Base-by-base conservation (phyloP, 2,329 filamentous ascomycete genomes). In the Ophiostoma sp. region DNA sequence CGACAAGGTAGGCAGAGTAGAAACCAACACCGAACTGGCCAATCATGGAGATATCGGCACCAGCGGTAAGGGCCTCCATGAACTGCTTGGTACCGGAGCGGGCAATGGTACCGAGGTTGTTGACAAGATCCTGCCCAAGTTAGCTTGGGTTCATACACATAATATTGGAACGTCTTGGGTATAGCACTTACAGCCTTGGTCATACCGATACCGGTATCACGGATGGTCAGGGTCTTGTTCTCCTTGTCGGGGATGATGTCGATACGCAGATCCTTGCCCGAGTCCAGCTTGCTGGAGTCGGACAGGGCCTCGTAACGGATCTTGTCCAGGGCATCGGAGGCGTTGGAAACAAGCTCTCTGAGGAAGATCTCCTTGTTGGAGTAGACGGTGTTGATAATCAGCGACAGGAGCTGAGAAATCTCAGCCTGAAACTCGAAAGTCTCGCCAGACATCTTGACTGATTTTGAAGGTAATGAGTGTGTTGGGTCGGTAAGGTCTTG, bases 401-500 rank as follows among this genome's bases (percentile, higher is more conserved):
- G 92, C 77, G 90, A 93, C 81, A 99, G 91, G 76, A 99, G 92
- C 92, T 99, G 95, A 91, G 94, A 98, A 82, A 99, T 99, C 92
- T 99, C 95, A 91, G 95, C 95, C 91, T 99, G 95, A 87, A 98
- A 99, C 91, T 98, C 94, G 86, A 99, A 99, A 77, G 94, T 97
- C 87, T 98, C 79, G 70, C 75, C 94, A 83, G 93, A 84, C 92
- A 96, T 97, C 81, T 81, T 91, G 83, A 79, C 79, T 82, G 80
- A 76, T 81, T 44, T 27, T 60, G 54, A 80, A 80, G 77, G 52
- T 54, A 52, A 31, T 39, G 39, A 11, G 57, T 33, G 44, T 65
- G 41, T 62, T 67, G 36, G 41, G 67, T 33, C 41, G 67, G 36
- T 66, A 27, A 41, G 20, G 11, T 31, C 10, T 44, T 17, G 3